Base-by-base conservation (phyloP, 495 filamentous ascomycete species). In the Penicillium psychrofluorescens region DNA sequence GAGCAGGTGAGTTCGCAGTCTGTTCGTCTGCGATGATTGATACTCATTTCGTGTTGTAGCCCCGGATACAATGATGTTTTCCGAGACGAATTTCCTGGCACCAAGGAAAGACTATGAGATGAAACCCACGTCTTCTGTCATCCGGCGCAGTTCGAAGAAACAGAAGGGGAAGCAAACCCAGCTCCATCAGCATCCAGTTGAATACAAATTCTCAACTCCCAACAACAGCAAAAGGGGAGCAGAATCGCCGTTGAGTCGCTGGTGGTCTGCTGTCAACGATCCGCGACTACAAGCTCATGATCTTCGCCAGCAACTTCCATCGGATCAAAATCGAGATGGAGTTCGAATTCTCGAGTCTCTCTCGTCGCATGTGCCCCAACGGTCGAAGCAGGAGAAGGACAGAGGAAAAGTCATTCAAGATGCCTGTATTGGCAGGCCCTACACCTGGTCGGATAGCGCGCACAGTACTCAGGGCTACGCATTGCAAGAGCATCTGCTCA, bases 1-100 rank as follows among this genome's bases (percentile, higher is more conserved):
- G 60, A 49, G 68, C 69, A 44, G 52, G 72, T 76, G 61, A 59
- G 64, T 56, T 29, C 32, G n/a, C 22, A 6, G 6, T 3, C 22
- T 22, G n/a, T n/a, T 6, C 4, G 22, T 22, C 22, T 22, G 22
- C 4, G 22, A 22, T 22, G 22, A 6, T 4, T 22, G 22, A 6
- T 22, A 22, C 22, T 22, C 22, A 22, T 22, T 22, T 22, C 22
- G 6, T 22, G 22, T 6, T 22, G 4, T 8, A 8, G 37, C 51
- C 84, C 81, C 85, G 35, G 71, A 78, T 29, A 78, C 85, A 53
- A 69, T 85, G 35, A 67, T 76, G 1, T 90, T 87, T 58, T 83
- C 78, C 1, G 78, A 86, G 50, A 80, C 83, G 68, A 68, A 70
- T 11, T 86, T 88, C 50, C 71, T 86, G 9, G 56, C 64, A 32